Percentiles rank a stretch among this genome's conserved stretches.
Conservation (phyloP, 345 rosid genomes). For the Hypericum perforatum region DNA sequence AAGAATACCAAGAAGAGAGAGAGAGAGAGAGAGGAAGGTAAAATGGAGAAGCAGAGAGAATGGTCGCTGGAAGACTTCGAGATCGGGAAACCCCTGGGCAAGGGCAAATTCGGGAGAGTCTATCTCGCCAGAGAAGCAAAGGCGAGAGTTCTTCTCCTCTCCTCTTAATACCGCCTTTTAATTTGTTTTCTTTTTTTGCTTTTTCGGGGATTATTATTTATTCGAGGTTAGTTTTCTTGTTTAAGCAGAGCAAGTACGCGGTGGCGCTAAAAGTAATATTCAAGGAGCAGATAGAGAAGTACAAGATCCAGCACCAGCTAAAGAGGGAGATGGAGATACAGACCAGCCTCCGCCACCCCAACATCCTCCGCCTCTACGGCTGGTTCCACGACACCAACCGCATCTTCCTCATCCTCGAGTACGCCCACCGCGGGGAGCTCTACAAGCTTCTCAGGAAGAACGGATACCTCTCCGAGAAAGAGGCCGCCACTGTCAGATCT, state of each 20-base stretch:
- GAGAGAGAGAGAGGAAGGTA: too few relatives aligned
- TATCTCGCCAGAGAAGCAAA: too few relatives aligned
- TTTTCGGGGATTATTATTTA: too few relatives aligned
- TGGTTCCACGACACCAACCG: constrained; percentile 78
- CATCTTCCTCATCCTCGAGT: constrained; percentile 86
- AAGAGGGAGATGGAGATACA: constrained; percentile 93
- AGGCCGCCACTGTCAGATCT: constrained; percentile 66
- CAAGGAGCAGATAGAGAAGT: constrained; percentile 85
- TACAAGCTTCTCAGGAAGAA: constrained; percentile 51
- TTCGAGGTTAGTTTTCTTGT: neutral
- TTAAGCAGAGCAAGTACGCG: constrained; percentile 45
- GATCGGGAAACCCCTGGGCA: constrained; percentile 84
- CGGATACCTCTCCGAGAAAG: constrained; percentile 49
- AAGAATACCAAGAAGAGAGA: too few relatives aligned
- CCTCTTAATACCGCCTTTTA: too few relatives aligned
- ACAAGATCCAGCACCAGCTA: constrained; percentile 66
- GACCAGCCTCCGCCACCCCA: constrained; percentile 54
- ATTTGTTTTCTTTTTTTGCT: too few relatives aligned
- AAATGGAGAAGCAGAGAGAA: neutral
- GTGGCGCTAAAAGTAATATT: constrained; percentile 83
- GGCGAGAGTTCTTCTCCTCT: too few relatives aligned
- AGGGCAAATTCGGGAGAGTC: constrained; percentile 62
- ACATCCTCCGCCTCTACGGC: constrained; percentile 68
- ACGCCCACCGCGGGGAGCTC: constrained; percentile 85
- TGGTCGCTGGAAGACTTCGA: constrained; percentile 76